Evolutionary conservation across 176 grass and related monocot genomes (phyloP), one percentile per base, ranked within the genome.

Genomic region (Raddia distichophylla): DNA sequence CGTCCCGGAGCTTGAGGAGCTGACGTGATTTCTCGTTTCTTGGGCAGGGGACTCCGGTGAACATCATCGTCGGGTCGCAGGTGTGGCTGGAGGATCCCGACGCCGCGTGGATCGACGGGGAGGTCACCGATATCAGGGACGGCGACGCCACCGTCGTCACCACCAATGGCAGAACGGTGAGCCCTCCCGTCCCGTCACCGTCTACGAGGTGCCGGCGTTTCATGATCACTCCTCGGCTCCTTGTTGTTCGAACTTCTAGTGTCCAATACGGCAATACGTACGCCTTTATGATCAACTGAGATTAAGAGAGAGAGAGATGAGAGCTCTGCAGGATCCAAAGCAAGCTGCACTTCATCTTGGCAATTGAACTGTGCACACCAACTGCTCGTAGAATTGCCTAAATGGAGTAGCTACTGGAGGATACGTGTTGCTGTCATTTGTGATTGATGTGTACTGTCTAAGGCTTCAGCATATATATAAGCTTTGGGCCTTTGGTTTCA

Each of bases 61-160:
- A 94, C 90, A 94, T 98, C 70, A 93, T 94, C 86, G 95, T 93
- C 67, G 95, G 95, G 20, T 94, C 95, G 73, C 90, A 91, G 12
- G 95, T 98, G 1, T 98, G 95, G 95, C n/a, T 89, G 49, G 95
- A 98, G 88, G 92, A 94, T 74, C 81, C 61, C 10, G 84, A 83
- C 55, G 77, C 57, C 5, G 92, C 95, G 2, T 98, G 95, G 95
- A 50, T 94, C 64, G 90, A 94, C 80, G 95, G 95, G 27, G 86
- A 87, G 76, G 95, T 98, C 86, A 85, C 70, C 22, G 87, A 86
- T 48, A 98, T 98, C 90, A 98, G 67, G 52, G 88, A 88, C 78
- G 53, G 70, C 58, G 61, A 85, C 42, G 92, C 90, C 53, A 94
- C 90, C 19, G 71, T 98, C 69, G 51, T 76, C 88, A 73, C 74